Base-by-base conservation (phyloP, 345 rosid genomes). In the Euphorbia tirucalli region DNA sequence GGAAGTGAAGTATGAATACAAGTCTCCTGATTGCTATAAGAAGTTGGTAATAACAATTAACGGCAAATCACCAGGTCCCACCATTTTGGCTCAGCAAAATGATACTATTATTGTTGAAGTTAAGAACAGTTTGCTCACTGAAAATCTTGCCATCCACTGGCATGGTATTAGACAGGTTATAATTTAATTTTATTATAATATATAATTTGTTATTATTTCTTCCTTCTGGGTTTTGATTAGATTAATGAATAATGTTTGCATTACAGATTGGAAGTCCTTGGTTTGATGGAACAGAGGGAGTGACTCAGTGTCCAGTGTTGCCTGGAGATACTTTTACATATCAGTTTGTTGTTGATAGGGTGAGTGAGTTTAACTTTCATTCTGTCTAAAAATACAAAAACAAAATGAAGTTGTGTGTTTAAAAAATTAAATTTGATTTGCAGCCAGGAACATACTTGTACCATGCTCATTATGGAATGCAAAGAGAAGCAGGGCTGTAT, bases 131-230 rank as follows among this genome's bases (percentile, higher is more conserved):
- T 74, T 93, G 74, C 16, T 77, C 13, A 90, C 86, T 0, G 90
- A 89, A 82, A 90, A 89, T 37, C 63, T 82, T 0, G 84, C 92
- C 3, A 83, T 92, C 46, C 96, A 86, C 43, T 92, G 97, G 96
- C 97, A 92, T 58, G 92, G 96, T 32, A 92, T 92, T 31, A 75
- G 90, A n/a, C 90, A 90, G 83, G 92, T 83, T n/a, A n/a, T n/a
- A n/a, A n/a, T n/a, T n/a, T n/a, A 69, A 35, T 35, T 35, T 6
- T 27, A 2, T 9, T 44, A n/a, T n/a, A n/a, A n/a, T n/a, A n/a
- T n/a, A n/a, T n/a, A 28, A n/a, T 52, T 21, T 32, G 1, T 35
- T 21, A 28, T 0, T 15, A 35, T 18, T 24, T 44, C 56, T 65
- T 43, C 7, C 8, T 9, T 22, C 18, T 24, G 31, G 18, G 35